Conservation (phyloP, 75 land plant species). For the Sequoia sempervirens region DNA sequence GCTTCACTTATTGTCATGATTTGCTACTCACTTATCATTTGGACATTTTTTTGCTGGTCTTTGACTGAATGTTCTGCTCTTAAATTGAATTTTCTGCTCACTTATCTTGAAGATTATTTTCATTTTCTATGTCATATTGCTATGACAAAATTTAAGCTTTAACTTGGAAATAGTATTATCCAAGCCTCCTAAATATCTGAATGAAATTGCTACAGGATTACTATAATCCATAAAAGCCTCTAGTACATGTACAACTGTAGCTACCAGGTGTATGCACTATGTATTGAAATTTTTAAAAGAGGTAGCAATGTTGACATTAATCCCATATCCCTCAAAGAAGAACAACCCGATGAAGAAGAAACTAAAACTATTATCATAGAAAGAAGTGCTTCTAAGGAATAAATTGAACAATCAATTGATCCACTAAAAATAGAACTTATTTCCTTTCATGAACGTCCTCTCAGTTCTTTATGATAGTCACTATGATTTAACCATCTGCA, state of each 20-base stretch:
- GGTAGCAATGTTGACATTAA: constrained; percentile 85
- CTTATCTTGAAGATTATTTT: too few species aligned
- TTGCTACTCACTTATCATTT: too few species aligned
- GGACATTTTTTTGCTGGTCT: too few species aligned
- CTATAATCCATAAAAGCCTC: constrained; percentile 96
- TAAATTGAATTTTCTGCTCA: too few species aligned
- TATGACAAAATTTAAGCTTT: constrained; percentile 67
- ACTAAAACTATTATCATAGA: constrained; percentile 75
- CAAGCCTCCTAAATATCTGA: constrained; percentile 87
- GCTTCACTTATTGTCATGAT: too few species aligned
- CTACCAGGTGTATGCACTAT: constrained; percentile 78
- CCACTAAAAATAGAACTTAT: constrained; percentile 56
- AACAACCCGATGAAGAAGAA: constrained; percentile 88
- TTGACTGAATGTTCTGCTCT: too few species aligned
- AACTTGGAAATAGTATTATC: constrained; percentile 74
- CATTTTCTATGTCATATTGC: too few species aligned
- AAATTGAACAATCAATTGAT: constrained; percentile 52
- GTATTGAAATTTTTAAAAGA: constrained; percentile 70
- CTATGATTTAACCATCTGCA: too few species aligned
- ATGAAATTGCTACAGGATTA: constrained; percentile 84
- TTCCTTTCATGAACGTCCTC: too few species aligned
- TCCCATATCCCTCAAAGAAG: constrained; percentile 85
- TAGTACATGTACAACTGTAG: constrained; percentile 79
- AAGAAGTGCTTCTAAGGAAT: constrained; percentile 82
- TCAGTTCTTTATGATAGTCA: too few species aligned